Evolutionary conservation across 306 rosid species (phyloP), one percentile per base, ranked within the genome.

Genomic region (Corylus heterophylla): DNA sequence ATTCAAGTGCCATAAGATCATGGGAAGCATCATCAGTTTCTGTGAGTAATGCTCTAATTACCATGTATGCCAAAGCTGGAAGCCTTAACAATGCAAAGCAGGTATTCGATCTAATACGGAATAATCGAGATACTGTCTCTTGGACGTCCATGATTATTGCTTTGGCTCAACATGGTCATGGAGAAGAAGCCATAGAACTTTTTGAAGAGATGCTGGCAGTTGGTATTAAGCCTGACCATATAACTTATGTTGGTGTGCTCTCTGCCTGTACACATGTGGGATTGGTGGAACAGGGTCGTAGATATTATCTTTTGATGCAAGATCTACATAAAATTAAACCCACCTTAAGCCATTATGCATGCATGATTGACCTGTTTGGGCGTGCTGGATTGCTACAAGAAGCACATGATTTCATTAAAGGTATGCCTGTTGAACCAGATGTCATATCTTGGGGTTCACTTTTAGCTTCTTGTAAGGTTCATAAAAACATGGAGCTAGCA

Each of bases 61-160:
- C 94, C 54, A 87, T 92, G 97, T 94, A 92, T 84, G 87, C 98
- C 4, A 89, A 90, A 89, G 86, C 91, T 5, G 97, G 98, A 74
- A 89, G 89, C 89, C 86, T 94, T 77, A 78, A 59, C 64, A 84
- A 83, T 85, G 93, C 97, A 56, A 85, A 85, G 83, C 83, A 86
- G 86, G 86, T 91, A 55, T 92, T 92, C 66, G 67, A 87, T 66
- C 84, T 84, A 74, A 76, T 84, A 75, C 71, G 75, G 78, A 48
- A 55, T 77, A 86, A 81, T 52, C 78, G 75, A 75, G 90, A 88
- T 80, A 91, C 88, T 11, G 79, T 89, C 71, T 87, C 97, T 70
- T 90, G 97, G 98, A 89, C 93, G 73, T 90, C 97, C 84, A 94
- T 94, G 97, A 88, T 92, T 82, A 76, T 89, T 61, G 92, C 97